Conservation (phyloP, 1,284 basidiomycete species). For the Apiotrichum gamsii region DNA sequence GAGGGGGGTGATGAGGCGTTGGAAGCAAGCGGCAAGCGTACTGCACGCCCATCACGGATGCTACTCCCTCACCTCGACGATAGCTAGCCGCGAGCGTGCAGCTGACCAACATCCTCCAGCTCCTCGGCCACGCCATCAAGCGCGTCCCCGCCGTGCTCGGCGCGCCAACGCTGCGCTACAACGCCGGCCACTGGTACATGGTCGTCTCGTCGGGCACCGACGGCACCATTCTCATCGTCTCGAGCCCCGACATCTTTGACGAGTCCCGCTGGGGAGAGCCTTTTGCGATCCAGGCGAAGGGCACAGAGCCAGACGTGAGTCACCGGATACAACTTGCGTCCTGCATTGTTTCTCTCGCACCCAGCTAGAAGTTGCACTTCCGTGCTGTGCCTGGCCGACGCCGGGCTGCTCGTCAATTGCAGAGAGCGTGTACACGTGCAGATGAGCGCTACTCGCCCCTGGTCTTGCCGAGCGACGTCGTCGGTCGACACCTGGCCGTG, state of each 20-base stretch:
- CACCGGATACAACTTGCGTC: too few species aligned
- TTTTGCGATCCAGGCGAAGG: slow-evolving; percentile 23
- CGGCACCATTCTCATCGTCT: slow-evolving; percentile 15
- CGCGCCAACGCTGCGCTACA: slow-evolving; percentile 24
- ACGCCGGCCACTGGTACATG: slow-evolving; percentile 24
- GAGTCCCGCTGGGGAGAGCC: slow-evolving; percentile 24
- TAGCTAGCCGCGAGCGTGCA: too few species aligned
- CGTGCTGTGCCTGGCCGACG: too few species aligned
- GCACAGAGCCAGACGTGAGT: slow-evolving; percentile 31
- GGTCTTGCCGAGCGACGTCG: too few species aligned
- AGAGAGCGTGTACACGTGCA: too few species aligned
- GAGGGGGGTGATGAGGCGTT: too few species aligned
- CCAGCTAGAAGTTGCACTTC: too few species aligned
- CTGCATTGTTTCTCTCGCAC: too few species aligned
- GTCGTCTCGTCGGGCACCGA: background rate
- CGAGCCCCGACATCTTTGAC: slow-evolving; percentile 29
- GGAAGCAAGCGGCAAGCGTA: background rate
- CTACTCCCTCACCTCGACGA: slow-evolving; percentile 31
- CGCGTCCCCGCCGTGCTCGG: slow-evolving; percentile 20
- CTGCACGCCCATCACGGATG: too few species aligned
- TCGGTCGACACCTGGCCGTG: too few species aligned
- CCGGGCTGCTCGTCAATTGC: too few species aligned
- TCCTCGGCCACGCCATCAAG: slow-evolving; percentile 31
- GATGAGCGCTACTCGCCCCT: too few species aligned
- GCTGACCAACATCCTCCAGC: slow-evolving; percentile 1